Conservation (phyloP, 2,329 filamentous ascomycete species). For the Macrophomina phaseolina region DNA sequence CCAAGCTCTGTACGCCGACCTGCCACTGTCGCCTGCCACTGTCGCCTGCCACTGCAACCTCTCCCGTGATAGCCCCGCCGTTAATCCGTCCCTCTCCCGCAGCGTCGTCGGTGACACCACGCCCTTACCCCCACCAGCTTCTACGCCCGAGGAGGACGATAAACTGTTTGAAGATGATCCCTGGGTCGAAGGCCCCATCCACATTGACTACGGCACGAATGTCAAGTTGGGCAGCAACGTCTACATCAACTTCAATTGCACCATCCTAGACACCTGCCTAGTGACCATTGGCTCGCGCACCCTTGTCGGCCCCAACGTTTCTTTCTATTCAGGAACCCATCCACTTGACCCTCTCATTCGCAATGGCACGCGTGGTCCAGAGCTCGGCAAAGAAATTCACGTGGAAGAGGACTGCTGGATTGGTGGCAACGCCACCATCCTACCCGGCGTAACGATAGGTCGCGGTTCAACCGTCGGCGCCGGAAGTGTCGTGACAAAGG, state of each 20-base stretch:
- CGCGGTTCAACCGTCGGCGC: conserved; percentile 76
- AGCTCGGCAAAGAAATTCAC: conserved; percentile 73
- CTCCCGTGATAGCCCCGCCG: neutral
- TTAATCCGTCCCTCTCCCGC: conserved; percentile 19
- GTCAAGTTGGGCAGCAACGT: conserved; percentile 72
- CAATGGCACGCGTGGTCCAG: conserved; percentile 76
- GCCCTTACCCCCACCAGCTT: conserved; percentile 65
- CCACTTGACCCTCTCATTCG: conserved; percentile 76
- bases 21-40: neutral
- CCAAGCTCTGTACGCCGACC: neutral
- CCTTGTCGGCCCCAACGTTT: conserved; percentile 78
- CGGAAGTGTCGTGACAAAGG: conserved; percentile 81
- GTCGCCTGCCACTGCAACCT: neutral
- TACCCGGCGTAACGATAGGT: conserved; percentile 80
- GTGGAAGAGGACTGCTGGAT: conserved; percentile 77
- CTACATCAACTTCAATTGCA: conserved; percentile 77
- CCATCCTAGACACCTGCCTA: conserved; percentile 76
- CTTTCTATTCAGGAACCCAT: conserved; percentile 76
- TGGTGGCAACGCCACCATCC: conserved; percentile 59
- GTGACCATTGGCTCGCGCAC: conserved; percentile 79
- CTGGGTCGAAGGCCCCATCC: conserved; percentile 73
- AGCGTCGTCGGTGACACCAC: conserved; percentile 68
- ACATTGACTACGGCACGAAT: conserved; percentile 79
- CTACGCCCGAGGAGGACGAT: conserved; percentile 68
- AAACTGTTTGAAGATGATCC: conserved; percentile 67